Conservation (phyloP, 2,329 filamentous ascomycete genomes). For the Talaromyces piceae region DNA sequence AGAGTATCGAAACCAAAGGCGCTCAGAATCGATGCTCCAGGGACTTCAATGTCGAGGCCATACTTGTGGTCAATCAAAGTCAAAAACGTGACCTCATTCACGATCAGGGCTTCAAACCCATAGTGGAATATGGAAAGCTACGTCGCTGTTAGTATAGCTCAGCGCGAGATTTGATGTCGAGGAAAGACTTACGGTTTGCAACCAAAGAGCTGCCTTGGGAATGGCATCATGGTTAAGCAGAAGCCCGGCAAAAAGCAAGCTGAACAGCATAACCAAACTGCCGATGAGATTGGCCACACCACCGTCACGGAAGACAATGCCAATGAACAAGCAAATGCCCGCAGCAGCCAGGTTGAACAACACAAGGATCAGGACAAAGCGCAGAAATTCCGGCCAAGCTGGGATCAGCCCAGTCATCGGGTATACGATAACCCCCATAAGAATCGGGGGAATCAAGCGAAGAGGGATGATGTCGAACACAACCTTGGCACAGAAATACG, state of each 20-base stretch:
- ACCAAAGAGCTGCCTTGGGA: constrained; percentile 74
- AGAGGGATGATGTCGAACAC: constrained; percentile 95
- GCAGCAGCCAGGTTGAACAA: constrained; percentile 94
- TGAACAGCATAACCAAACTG: constrained; percentile 95
- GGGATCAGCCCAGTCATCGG: constrained; percentile 93
- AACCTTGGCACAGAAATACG: constrained; percentile 94
- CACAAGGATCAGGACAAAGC: constrained; percentile 84
- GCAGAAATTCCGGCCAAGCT: constrained; percentile 74
- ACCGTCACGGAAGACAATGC: constrained; percentile 85
- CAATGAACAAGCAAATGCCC: constrained; percentile 90
- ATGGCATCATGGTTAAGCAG: constrained; percentile 93
- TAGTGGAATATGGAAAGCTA: constrained; percentile 95
- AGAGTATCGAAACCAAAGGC: constrained; percentile 89
- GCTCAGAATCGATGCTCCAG: constrained; percentile 86
- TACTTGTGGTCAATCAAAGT: constrained; percentile 91
- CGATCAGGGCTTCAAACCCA: constrained; percentile 89
- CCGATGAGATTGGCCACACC: constrained; percentile 91
- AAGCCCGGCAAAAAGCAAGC: constrained; percentile 85
- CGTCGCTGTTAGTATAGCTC: constrained; percentile 1
- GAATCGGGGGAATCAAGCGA: constrained; percentile 85
- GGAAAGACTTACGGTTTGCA: constrained; percentile 60
- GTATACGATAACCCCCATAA: constrained; percentile 93
- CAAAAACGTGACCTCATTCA: constrained; percentile 90
- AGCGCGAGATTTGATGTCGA: neutral
- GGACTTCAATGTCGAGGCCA: constrained; percentile 91